These are phyloP conservation scores for Penicillium digitatum DNA, from an alignment of 2,329 filamentous ascomycete genomes.

Conservation along the genomic window DNA sequence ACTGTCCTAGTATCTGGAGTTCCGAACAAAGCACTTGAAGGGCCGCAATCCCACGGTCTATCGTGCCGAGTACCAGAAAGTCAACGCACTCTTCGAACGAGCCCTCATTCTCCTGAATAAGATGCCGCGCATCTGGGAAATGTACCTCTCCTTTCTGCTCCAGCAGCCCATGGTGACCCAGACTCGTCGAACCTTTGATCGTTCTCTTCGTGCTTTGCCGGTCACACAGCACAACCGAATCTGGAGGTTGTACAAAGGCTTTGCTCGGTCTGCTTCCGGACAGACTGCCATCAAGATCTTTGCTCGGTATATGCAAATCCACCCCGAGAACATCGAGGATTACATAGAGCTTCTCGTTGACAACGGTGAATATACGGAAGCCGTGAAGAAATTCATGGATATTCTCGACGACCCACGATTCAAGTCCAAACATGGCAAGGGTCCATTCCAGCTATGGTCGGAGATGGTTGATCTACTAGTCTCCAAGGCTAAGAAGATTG, in stretches of 20 bases:
- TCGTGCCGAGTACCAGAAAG: constrained; percentile 79
- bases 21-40: constrained; percentile 75
- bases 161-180: constrained; percentile 87
- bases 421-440: constrained; percentile 87
- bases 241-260: constrained; percentile 86
- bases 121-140: constrained; percentile 98
- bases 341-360: constrained; percentile 86
- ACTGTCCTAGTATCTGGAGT: constrained; percentile 67
- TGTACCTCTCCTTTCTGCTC: constrained; percentile 88
- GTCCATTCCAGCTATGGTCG: constrained; percentile 93
- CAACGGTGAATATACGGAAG: constrained; percentile 81
- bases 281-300: constrained; percentile 90
- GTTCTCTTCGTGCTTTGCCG: constrained; percentile 83
- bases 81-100: constrained; percentile 90
- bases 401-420: constrained; percentile 89
- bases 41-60: constrained; percentile 79
- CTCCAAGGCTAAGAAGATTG: constrained; percentile 79
- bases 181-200: constrained; percentile 84
- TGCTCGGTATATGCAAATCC: constrained; percentile 94
- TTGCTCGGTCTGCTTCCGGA: constrained; percentile 85
- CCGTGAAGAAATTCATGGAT: constrained; percentile 84
- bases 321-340: constrained; percentile 91
- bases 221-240: constrained; percentile 94
- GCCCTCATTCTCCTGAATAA: constrained; percentile 93
- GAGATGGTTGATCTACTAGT: constrained; percentile 96